Conservation (phyloP, 2,329 filamentous ascomycete species). For the Aaosphaeria pasadenensis region DNA sequence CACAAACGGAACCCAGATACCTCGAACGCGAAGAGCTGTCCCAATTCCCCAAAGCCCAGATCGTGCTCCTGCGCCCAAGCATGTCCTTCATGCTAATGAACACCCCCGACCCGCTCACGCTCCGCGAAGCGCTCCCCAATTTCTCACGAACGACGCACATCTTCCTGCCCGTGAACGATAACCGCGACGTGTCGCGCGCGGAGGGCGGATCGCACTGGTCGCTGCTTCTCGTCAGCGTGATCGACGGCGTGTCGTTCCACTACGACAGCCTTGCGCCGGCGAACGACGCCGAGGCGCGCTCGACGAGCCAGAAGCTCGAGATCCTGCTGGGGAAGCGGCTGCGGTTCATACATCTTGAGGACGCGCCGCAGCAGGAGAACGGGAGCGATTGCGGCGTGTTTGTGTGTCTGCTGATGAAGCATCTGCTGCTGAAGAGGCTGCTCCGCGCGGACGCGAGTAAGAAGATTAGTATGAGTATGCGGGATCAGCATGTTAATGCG, state of each 20-base stretch:
- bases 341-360: slow-evolving; percentile 76
- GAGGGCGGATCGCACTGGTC: slow-evolving; percentile 96
- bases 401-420: slow-evolving; percentile 92
- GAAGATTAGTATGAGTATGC: slow-evolving; percentile 94
- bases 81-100: slow-evolving; percentile 92
- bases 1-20: slow-evolving; percentile 50
- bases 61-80: slow-evolving; percentile 84
- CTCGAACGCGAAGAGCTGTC: slow-evolving; percentile 85
- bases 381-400: slow-evolving; percentile 93
- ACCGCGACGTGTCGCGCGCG: slow-evolving; percentile 71
- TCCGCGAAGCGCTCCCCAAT: slow-evolving; percentile 71
- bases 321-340: slow-evolving; percentile 65
- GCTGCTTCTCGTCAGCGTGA: slow-evolving; percentile 79
- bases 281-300: slow-evolving; percentile 71
- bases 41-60: slow-evolving; percentile 77
- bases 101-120: slow-evolving; percentile 55
- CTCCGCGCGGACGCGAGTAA: slow-evolving; percentile 74
- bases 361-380: slow-evolving; percentile 89
- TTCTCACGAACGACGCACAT: slow-evolving; percentile 82
- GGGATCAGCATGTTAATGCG: slow-evolving; percentile 79
- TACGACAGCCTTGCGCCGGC: slow-evolving; percentile 82
- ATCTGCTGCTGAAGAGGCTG: slow-evolving; percentile 82
- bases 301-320: slow-evolving; percentile 67
- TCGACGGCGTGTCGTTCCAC: slow-evolving; percentile 92
- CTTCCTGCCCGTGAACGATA: slow-evolving; percentile 95